Conservation (phyloP, 1,284 basidiomycete species). For the Naganishia liquefaciens region DNA sequence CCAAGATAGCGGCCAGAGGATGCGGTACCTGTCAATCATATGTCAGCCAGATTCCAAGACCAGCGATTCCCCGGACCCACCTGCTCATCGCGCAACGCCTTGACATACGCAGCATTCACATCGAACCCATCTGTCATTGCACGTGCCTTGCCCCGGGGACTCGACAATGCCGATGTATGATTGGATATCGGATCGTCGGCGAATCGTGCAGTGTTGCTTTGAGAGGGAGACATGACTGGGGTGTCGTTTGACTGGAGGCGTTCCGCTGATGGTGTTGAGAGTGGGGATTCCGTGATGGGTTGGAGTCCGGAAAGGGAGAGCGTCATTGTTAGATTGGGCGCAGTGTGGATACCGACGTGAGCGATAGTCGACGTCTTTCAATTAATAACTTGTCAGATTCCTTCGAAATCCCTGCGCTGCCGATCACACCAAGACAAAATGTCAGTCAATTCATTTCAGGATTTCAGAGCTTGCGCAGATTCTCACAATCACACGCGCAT, state of each 20-base stretch:
- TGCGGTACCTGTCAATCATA: conserved; percentile 43
- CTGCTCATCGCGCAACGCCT: conserved; percentile 48
- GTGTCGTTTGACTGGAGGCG: conserved; percentile 2
- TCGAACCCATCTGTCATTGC: conserved; percentile 43
- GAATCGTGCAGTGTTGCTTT: conserved; percentile 15
- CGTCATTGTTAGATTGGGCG: conserved; percentile 1
- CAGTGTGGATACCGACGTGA: too few relatives aligned
- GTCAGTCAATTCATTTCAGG: too few relatives aligned
- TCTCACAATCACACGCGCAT: too few relatives aligned
- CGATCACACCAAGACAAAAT: too few relatives aligned
- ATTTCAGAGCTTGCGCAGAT: too few relatives aligned
- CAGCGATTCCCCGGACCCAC: conserved; percentile 37
- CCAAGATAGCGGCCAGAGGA: conserved; percentile 55
- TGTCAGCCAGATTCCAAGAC: background rate
- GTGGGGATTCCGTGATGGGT: conserved; percentile 17
- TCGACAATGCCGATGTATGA: conserved; percentile 9
- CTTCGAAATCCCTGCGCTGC: too few relatives aligned
- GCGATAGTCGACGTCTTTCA: too few relatives aligned
- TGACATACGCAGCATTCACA: conserved; percentile 48
- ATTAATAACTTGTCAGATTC: too few relatives aligned
- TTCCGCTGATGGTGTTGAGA: conserved; percentile 11
- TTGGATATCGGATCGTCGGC: conserved; percentile 1
- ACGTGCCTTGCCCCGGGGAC: conserved; percentile 34
- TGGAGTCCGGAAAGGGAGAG: conserved; percentile 8
- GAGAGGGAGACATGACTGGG: conserved; percentile 3